These are phyloP conservation scores for Platanthera guangdongensis DNA, from an alignment of 106 monocot species.

Conservation along the genomic window DNA sequence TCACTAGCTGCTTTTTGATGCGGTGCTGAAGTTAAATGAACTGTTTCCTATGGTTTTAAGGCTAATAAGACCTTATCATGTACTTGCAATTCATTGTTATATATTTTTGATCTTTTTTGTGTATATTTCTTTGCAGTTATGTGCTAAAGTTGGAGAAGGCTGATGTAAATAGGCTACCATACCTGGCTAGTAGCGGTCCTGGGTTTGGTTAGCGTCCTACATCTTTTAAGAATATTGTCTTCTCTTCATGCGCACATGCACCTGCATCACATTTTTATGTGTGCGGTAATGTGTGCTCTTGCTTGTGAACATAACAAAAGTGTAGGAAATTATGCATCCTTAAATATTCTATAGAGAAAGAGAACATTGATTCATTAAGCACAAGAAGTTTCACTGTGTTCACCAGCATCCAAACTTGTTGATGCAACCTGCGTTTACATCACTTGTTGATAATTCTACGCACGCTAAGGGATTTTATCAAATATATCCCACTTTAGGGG, in stretches of 20 bases:
- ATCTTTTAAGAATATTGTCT: constrained; percentile 5
- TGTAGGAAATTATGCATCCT: background rate
- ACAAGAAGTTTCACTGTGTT: too few relatives aligned
- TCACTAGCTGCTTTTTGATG: background rate
- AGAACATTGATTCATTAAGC: background rate
- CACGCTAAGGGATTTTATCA: too few relatives aligned
- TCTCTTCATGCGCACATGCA: background rate
- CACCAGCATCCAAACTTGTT: too few relatives aligned
- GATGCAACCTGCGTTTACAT: too few relatives aligned
- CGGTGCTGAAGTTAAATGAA: background rate
- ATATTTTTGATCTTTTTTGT: background rate
- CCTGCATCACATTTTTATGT: constrained; percentile 1
- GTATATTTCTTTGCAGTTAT: constrained; percentile 42
- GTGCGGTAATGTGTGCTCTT: background rate
- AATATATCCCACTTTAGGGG: too few relatives aligned
- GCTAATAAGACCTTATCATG: background rate
- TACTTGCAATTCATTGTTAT: background rate
- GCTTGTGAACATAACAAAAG: background rate
- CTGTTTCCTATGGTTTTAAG: background rate
- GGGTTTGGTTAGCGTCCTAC: constrained; percentile 72
- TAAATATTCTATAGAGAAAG: background rate
- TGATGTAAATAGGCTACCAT: constrained; percentile 92
- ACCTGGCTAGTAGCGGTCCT: constrained; percentile 82
- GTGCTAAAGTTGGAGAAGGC: constrained; percentile 89
- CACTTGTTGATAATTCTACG: too few relatives aligned